Evolutionary conservation across 768 basidiomycete species (phyloP).

Genomic region (Leccinum obscurum): DNA sequence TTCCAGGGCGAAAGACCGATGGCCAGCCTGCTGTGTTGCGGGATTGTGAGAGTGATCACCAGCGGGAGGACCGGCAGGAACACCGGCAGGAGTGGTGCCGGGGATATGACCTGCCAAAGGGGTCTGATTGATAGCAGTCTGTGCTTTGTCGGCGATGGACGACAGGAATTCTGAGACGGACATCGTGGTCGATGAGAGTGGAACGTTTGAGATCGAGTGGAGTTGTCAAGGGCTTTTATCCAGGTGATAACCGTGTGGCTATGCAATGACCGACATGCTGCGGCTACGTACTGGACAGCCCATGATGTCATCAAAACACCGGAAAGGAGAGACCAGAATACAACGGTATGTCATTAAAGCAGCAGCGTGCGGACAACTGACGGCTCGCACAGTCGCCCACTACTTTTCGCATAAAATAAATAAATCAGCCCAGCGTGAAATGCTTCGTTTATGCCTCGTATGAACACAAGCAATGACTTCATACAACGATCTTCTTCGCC

Average conservation of each 20-base stretch:
- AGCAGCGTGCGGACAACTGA: conserved; percentile 21
- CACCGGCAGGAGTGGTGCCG: conserved; percentile 36
- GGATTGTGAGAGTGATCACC: conserved; percentile 44
- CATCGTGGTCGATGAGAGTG: conserved; percentile 37
- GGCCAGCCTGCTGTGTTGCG: conserved; percentile 38
- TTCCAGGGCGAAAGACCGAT: conserved; percentile 58
- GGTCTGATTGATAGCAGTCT: conserved; percentile 63
- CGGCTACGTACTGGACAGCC: background rate
- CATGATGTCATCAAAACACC: conserved; percentile 1
- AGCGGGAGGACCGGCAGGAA: conserved; percentile 34
- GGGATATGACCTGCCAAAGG: conserved; percentile 59
- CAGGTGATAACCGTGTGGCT: conserved; percentile 18
- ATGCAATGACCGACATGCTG: conserved; percentile 13
- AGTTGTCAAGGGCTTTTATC: conserved; percentile 25
- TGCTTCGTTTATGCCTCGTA: conserved; percentile 17
- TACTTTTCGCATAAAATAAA: conserved; percentile 31
- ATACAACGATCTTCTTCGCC: conserved; percentile 76
- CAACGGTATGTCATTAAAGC: conserved; percentile 28
- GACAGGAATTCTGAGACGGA: conserved; percentile 62
- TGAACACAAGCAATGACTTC: conserved; percentile 24
- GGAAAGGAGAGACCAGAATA: conserved; percentile 6
- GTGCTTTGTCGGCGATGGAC: conserved; percentile 75
- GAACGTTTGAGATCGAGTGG: background rate
- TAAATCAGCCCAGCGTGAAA: conserved; percentile 31
- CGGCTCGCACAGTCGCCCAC: conserved; percentile 20